A percentile compares a stretch with the other conserved stretches of the same genome.
These are phyloP conservation scores for Alternaria metachromatica DNA, from an alignment of 2,329 filamentous ascomycete species.

Conservation along the genomic window DNA sequence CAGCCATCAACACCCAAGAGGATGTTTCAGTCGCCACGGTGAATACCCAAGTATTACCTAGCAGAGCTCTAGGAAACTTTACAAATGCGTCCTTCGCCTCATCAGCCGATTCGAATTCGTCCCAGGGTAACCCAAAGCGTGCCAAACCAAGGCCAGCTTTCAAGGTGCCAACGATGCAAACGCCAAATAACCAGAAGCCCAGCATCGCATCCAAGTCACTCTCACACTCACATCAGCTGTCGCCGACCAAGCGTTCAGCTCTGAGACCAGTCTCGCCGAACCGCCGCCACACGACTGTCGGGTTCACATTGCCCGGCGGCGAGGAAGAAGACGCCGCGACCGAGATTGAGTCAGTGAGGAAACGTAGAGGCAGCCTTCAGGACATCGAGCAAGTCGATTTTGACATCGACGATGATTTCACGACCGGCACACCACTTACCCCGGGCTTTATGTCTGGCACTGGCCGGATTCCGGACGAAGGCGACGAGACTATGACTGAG, in stretches of 20 bases:
- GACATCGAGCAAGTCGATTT: constrained; percentile 38
- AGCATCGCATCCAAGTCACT: constrained; percentile 13
- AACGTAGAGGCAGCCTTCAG: constrained; percentile 29
- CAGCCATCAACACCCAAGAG: constrained; percentile 19
- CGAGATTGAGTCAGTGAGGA: constrained; percentile 7
- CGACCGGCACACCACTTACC: constrained; percentile 48
- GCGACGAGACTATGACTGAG: constrained; percentile 30
- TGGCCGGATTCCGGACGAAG: constrained; percentile 27
- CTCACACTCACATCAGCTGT: constrained; percentile 23
- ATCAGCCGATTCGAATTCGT: constrained; percentile 18
- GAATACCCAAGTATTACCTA: constrained; percentile 8
- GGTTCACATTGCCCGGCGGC: constrained; percentile 25
- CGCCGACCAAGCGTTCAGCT: constrained; percentile 35
- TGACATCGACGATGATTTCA: constrained; percentile 49
- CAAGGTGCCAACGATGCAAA: constrained; percentile 39
- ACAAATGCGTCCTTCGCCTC: constrained; percentile 35
- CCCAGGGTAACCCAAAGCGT: constrained; percentile 49
- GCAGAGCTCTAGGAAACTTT: constrained; percentile 24
- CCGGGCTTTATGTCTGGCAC: constrained; percentile 35
- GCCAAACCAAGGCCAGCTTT: constrained; percentile 43
- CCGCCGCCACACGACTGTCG: constrained; percentile 37
- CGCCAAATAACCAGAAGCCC: constrained; percentile 32
- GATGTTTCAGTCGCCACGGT: neutral
- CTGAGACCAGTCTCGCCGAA: constrained; percentile 44
- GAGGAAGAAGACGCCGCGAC: constrained; percentile 13